Base-by-base conservation (phyloP, 371 early-diverging fungal species). In the Mortierella sp. region DNA sequence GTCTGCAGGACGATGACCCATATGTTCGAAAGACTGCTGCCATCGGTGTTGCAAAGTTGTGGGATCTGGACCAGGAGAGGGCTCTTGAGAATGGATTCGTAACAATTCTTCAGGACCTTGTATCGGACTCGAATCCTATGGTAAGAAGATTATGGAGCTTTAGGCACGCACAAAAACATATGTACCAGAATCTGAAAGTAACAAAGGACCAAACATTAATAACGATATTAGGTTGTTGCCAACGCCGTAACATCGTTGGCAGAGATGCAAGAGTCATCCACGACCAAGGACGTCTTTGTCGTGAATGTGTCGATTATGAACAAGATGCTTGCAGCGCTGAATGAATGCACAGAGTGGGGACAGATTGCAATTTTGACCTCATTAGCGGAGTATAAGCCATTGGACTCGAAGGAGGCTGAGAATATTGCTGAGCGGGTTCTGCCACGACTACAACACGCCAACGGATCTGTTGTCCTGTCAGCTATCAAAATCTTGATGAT, bases 361-460 rank as follows among this genome's bases (percentile, higher is more conserved):
- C 76, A 75, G 51, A 70, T 70, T 15, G 70, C 70, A 13, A 75
- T 75, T 58, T 61, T 75, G 67, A 70, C 70, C 0, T 75, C 76
- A 3, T 45, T 75, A 96, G 91, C 95, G 79, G 91, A 89, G 23
- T 95, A 94, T 73, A 90, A 91, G 4, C 98, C 98, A 66, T 87
- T 89, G 78, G 95, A 93, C 42, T 75, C 86, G 1, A 89, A 89
- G n/a, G 98, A 99, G 62, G 98, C 98, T 1, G 94, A 93, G 68
- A 92, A 90, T 47, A 86, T 98, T 47, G 91, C 93, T 34, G 98
- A 99, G 82, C 93, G 98, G 45, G 95, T 98, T 3, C 61, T 95
- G 35, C 96, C 98, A 26, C 88, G 99, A 43, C 83, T 99, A 37
- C 97, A 97, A 83, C 99, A 99, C 83, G 97, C 96, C 29, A 99